Percentiles rank a stretch among this genome's conserved stretches.
These are phyloP conservation scores for Coemansia sp. DNA, from an alignment of 192 early-diverging fungal genomes.

Conservation along the genomic window DNA sequence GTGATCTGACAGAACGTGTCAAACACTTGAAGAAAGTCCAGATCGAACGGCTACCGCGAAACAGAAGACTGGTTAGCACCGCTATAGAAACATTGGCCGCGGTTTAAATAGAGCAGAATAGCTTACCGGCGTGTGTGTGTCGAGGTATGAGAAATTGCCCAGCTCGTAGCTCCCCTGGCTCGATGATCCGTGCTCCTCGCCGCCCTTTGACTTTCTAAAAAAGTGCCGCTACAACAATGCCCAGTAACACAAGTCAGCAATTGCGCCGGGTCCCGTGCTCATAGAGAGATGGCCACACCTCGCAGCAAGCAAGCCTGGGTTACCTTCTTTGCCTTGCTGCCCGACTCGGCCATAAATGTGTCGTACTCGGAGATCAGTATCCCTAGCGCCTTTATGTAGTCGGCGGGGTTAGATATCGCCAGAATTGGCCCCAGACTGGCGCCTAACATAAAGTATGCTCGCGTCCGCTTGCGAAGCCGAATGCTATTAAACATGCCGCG, in stretches of 20 bases:
- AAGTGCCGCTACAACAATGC: conserved; percentile 23
- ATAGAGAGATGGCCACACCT: too few relatives aligned
- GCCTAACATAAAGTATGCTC: conserved; percentile 63
- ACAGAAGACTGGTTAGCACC: background rate
- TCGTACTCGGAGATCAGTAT: conserved; percentile 61
- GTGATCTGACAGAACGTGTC: conserved; percentile 63
- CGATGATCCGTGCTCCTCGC: conserved; percentile 37
- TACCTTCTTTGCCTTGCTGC: conserved; percentile 42
- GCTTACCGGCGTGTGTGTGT: conserved; percentile 45
- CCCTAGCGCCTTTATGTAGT: conserved; percentile 61
- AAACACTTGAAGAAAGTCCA: conserved; percentile 66
- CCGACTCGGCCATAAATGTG: conserved; percentile 43
- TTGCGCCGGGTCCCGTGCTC: too few relatives aligned
- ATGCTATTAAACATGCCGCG: conserved; percentile 47
- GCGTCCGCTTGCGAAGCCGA: conserved; percentile 50
- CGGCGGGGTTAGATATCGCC: conserved; percentile 58
- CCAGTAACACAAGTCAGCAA: background rate
- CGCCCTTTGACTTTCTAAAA: conserved; percentile 46
- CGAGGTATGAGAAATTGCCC: conserved; percentile 50
- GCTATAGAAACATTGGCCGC: background rate
- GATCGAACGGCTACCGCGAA: conserved; percentile 52
- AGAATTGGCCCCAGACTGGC: conserved; percentile 60
- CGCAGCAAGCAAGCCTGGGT: too few relatives aligned
- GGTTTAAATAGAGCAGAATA: background rate
- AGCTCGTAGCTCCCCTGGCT: conserved; percentile 27